Conservation (phyloP, 805 yeast genomes). For the Wickerhamomyces silvicola region DNA sequence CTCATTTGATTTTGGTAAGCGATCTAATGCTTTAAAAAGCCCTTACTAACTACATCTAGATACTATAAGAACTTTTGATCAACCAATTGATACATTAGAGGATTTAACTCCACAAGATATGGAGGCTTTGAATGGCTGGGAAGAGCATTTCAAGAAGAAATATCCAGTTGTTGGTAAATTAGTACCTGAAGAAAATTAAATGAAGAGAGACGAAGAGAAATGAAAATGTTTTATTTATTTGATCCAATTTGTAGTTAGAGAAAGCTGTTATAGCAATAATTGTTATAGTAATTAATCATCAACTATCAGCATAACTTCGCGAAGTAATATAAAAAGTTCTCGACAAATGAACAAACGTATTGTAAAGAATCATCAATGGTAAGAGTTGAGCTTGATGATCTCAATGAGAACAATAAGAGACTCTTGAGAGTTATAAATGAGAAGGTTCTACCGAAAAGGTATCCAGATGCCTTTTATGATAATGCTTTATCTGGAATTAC, state of each 20-base stretch:
- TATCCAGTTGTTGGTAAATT: conserved; percentile 77
- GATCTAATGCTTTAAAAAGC: background rate
- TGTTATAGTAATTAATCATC: too few relatives aligned
- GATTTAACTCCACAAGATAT: conserved; percentile 56
- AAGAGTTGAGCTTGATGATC: conserved; percentile 44
- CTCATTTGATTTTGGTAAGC: conserved; percentile 60
- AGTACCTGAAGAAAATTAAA: conserved; percentile 28
- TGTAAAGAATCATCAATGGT: too few relatives aligned
- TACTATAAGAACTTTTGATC: conserved; percentile 58
- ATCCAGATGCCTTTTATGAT: conserved; percentile 46
- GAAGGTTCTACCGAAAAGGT: conserved; percentile 43
- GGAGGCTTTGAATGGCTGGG: conserved; percentile 80
- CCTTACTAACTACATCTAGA: conserved; percentile 19
- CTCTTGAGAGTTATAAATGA: conserved; percentile 50
- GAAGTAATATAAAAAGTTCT: too few relatives aligned
- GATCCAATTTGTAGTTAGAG: too few relatives aligned
- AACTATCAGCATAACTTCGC: too few relatives aligned
- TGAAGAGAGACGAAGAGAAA: too few relatives aligned
- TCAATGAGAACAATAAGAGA: conserved; percentile 56
- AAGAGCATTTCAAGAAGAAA: conserved; percentile 70
- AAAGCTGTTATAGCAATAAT: too few relatives aligned
- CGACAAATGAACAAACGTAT: too few relatives aligned
- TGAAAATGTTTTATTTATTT: too few relatives aligned
- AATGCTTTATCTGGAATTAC: conserved; percentile 43
- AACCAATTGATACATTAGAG: conserved; percentile 68